Evolutionary conservation across 73 alveolate species (phyloP), one percentile per base, ranked within the genome.

Genomic region (Stentor coeruleus): DNA sequence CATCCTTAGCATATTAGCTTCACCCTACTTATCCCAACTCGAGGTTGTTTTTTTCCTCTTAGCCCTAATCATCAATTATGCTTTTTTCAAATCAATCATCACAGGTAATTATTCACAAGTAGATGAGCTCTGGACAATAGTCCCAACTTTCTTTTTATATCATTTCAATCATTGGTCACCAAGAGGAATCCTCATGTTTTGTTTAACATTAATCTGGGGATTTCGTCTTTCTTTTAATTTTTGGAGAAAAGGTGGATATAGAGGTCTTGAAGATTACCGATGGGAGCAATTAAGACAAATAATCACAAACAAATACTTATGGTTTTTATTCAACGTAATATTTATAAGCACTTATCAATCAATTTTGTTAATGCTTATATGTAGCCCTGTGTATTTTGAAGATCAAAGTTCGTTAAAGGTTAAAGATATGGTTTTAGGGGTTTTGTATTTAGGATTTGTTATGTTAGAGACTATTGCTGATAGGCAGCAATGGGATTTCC

Each of bases 181-280:
- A 2, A 28, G 83, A 75, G n/a, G 35, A 6, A 14, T 6, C 6
- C n/a, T 75, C 74, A 75, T 75, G 83, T 35, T 39, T 39, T 0
- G 76, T 1, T 76, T 75, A 11, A 36, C 38, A 20, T 1, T 38
- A 14, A 35, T 33, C 38, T 75, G 83, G 83, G 83, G 74, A 1
- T 1, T 37, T 0, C 73, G 83, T 31, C 15, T 75, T 15, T 15
- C 76, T 20, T 75, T n/a, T 75, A 75, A 75, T 30, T 75, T 75
- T 30, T 35, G 30, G 15, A 30, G 83, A 75, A 75, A 75, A 75
- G 83, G 83, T 33, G 83, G 83, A 35, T 75, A 75, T 75, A 14
- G 2, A 35, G 83, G 83, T 14, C n/a, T 38, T n/a, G 83, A 75
- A 33, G 83, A 75, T 76, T 33, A 75, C 38, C n/a, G 83, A 15